These are phyloP conservation scores for Domatiomyces globalis DNA, from an alignment of 2,329 filamentous ascomycete species.

Conservation along the genomic window DNA sequence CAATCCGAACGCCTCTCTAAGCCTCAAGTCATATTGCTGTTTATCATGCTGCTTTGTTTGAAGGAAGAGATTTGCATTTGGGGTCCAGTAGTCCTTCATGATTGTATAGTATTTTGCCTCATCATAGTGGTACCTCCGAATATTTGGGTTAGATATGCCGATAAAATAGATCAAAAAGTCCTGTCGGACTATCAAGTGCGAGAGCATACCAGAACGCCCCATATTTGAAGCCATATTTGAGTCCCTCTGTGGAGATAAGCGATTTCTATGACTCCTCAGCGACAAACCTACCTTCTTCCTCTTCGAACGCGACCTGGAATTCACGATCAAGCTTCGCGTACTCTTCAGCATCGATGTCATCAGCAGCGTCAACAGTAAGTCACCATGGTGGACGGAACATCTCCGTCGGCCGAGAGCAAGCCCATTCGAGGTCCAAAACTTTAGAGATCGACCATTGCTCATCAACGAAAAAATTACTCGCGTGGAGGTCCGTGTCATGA, in stretches of 20 bases:
- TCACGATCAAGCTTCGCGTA: conserved; percentile 6
- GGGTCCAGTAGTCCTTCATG: too few relatives aligned
- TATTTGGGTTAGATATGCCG: conserved; percentile 18
- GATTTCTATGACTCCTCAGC: conserved; percentile 1
- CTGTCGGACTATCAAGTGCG: conserved; percentile 15
- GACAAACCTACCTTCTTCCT: conserved; percentile 1
- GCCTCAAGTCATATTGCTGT: too few relatives aligned
- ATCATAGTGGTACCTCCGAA: conserved; percentile 7
- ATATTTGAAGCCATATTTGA: too few relatives aligned
- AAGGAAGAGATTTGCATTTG: too few relatives aligned
- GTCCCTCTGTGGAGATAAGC: not conserved
- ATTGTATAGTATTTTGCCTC: too few relatives aligned
- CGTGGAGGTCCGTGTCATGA: conserved; percentile 30
- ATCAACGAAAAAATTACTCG: conserved; percentile 22
- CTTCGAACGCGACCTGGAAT: conserved; percentile 5
- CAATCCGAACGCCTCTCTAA: too few relatives aligned
- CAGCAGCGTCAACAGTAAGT: conserved; percentile 6
- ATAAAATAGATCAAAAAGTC: conserved; percentile 17
- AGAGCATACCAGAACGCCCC: conserved; percentile 16
- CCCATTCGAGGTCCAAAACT: conserved; percentile 26
- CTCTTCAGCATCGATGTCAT: conserved; percentile 6
- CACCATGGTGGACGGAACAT: conserved; percentile 18
- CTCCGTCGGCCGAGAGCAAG: conserved; percentile 22
- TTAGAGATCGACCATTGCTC: conserved; percentile 22
- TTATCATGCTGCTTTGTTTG: too few relatives aligned